Base-by-base conservation (phyloP, 495 filamentous ascomycete species). In the Lophium mytilinum region DNA sequence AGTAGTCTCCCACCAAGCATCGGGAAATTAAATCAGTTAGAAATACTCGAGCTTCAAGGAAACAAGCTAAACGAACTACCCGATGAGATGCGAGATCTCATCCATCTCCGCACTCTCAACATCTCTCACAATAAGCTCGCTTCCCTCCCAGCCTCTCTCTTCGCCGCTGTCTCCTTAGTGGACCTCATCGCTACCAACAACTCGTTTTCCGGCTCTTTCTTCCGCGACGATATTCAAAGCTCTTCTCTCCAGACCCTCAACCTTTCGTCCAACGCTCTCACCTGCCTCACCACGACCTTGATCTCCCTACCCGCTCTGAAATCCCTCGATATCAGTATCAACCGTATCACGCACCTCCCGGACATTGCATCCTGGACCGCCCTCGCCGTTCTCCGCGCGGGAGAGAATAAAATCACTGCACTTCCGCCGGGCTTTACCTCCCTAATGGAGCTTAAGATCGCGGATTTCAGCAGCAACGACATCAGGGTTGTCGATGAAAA, bases 51-150 rank as follows among this genome's bases (percentile, higher is more conserved):
- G 58, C 57, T 99, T 0, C 86, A 87, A 50, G 78, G 80, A 14
- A 99, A 99, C 69, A 78, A 78, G 46, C 76, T 99, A 18, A 84
- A 84, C n/a, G 72, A 75, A 1, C 73, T 99, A n/a, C 87, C 93
- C 0, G 66, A 78, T 14, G 77, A 78, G n/a, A 63, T 96, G 11
- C 76, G 74, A 33, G 76, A 78, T 30, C 73, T 96, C 33, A 72
- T 66, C 10, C 79, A 77, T 4, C 80, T 98, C 8, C 83, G 87
- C 45, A 74, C 83, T 10, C 72, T 98, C 42, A 89, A 94, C 61
- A 67, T 96, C 30, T 78, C 83, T 50, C 78, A 89, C 56, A 98
- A 98, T 60, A 70, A 77, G 21, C 77, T 98, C 36, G 78, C 75
- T 19, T 71, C 73, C 3, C 56, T 97, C 46, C 89, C 89, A 7